Evolutionary conservation across 1,139 yeast species (phyloP).

Genomic region (Lodderomyces elongisporus): DNA sequence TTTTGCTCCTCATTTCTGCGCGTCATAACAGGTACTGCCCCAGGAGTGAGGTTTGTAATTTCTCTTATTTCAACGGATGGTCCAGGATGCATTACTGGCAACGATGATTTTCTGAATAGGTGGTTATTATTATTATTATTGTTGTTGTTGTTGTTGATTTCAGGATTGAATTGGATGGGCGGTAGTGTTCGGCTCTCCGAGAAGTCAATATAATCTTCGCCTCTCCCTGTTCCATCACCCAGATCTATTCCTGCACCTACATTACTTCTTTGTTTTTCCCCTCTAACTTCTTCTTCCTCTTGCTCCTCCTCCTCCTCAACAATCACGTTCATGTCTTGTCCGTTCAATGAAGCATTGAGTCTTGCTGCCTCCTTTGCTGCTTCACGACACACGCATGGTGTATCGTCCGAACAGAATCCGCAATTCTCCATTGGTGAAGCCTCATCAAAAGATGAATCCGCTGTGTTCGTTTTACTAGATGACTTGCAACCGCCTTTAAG

Average conservation of each 20-base stretch:
- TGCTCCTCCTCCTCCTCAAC: constrained; percentile 4
- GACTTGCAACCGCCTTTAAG: not conserved
- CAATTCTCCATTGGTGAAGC: constrained; percentile 68
- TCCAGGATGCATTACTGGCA: constrained; percentile 65
- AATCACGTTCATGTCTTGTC: constrained; percentile 7
- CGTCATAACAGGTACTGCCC: constrained; percentile 37
- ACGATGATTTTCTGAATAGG: constrained; percentile 32
- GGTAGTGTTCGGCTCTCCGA: constrained; percentile 27
- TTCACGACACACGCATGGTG: constrained; percentile 89
- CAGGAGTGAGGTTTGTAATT: constrained; percentile 40
- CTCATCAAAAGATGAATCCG: constrained; percentile 25
- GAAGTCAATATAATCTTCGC: no score
- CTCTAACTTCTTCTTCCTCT: constrained; percentile 12
- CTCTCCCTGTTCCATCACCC: no score
- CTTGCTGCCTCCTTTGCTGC: constrained; percentile 60
- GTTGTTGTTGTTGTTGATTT: constrained; percentile 10
- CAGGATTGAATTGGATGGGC: constrained; percentile 26
- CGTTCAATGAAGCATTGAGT: constrained; percentile 25
- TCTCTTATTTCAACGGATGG: constrained; percentile 53
- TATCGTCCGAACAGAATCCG: constrained; percentile 89
- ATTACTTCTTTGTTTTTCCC: not conserved
- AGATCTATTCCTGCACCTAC: no score
- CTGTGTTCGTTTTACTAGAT: not conserved
- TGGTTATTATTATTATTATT: no score
- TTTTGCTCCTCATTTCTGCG: constrained; percentile 13